phyloP scores from a whole-genome alignment of 2,329 filamentous ascomycete genomes.

The Penicillium verrucosum region DNA sequence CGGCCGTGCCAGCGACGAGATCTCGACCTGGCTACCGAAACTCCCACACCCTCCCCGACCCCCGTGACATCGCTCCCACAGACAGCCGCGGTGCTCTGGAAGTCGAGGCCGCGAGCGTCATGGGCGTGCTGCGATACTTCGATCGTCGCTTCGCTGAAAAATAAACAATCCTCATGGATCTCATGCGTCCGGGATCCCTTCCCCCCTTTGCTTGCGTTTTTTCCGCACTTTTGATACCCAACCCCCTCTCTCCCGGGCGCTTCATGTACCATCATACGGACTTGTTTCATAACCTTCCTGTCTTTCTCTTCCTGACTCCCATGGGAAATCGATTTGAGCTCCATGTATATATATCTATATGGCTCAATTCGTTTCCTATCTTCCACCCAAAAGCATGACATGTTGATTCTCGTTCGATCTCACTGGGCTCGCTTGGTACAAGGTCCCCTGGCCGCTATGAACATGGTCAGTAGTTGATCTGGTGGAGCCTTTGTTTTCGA shows the following conservation, averaged over 20 bases:
- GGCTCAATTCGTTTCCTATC: slow-evolving; percentile 1
- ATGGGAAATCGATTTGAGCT: background rate
- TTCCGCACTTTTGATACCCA: slow-evolving; percentile 24
- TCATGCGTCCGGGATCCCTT: slow-evolving; percentile 1
- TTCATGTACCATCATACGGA: slow-evolving; percentile 22
- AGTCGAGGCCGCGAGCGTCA: slow-evolving; percentile 78
- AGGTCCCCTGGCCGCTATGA: slow-evolving; percentile 22
- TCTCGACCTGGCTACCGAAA: slow-evolving; percentile 72
- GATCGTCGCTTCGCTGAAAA: slow-evolving; percentile 64
- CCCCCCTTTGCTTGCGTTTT: slow-evolving; percentile 11
- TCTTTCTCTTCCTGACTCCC: background rate
- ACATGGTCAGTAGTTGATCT: slow-evolving; percentile 19
- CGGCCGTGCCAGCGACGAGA: slow-evolving; percentile 68
- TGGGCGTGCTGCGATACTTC: slow-evolving; percentile 80
- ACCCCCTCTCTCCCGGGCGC: slow-evolving; percentile 14
- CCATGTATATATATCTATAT: background rate
- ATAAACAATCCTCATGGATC: slow-evolving; percentile 19
- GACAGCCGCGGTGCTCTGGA: slow-evolving; percentile 60
- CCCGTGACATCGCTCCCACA: slow-evolving; percentile 33
- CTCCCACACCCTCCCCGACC: slow-evolving; percentile 56
- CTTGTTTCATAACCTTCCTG: slow-evolving; percentile 6
- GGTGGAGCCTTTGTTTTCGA: background rate
- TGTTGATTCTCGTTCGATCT: slow-evolving; percentile 1
- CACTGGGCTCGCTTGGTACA: background rate
- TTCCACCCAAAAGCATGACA: slow-evolving; percentile 5